phyloP scores from a whole-genome alignment of 768 basidiomycete species.

The Cyclocybe aegerita region DNA sequence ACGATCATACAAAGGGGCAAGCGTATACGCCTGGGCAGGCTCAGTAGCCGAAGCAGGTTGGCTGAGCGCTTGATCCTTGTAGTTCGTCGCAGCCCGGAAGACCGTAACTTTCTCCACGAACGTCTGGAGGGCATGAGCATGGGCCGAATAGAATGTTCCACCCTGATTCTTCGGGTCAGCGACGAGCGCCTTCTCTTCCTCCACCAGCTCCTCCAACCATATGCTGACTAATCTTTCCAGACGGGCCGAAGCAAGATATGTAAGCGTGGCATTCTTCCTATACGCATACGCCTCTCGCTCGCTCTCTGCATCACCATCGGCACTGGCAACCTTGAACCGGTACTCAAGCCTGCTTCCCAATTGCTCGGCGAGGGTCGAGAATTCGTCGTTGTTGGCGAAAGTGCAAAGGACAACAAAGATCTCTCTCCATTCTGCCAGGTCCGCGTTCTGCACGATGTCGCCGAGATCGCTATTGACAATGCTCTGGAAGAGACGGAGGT shows the following conservation, averaged over 20 bases:
- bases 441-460: constrained; percentile 96
- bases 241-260: constrained; percentile 88
- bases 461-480: constrained; percentile 90
- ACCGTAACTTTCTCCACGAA: constrained; percentile 97
- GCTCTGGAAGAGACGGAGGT: constrained; percentile 92
- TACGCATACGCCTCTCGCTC: constrained; percentile 45
- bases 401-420: constrained; percentile 97
- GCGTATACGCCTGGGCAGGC: constrained; percentile 70
- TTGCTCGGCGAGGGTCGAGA: constrained; percentile 84
- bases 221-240: constrained; percentile 87
- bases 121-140: constrained; percentile 84
- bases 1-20: constrained; percentile 84
- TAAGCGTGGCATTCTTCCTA: constrained; percentile 87
- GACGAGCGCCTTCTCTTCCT: constrained; percentile 70
- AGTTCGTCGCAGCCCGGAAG: constrained; percentile 84
- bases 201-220: constrained; percentile 86
- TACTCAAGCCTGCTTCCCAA: constrained; percentile 90
- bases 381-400: constrained; percentile 84
- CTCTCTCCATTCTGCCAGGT: constrained; percentile 92
- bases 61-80: constrained; percentile 71
- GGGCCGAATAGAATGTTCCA: constrained; percentile 70
- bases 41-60: constrained; percentile 31
- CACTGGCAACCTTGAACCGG: constrained; percentile 62
- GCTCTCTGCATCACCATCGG: constrained; percentile 45
- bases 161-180: constrained; percentile 36